These are phyloP conservation scores for Tephrocybe sp. DNA, from an alignment of 768 basidiomycete species.

Conservation along the genomic window DNA sequence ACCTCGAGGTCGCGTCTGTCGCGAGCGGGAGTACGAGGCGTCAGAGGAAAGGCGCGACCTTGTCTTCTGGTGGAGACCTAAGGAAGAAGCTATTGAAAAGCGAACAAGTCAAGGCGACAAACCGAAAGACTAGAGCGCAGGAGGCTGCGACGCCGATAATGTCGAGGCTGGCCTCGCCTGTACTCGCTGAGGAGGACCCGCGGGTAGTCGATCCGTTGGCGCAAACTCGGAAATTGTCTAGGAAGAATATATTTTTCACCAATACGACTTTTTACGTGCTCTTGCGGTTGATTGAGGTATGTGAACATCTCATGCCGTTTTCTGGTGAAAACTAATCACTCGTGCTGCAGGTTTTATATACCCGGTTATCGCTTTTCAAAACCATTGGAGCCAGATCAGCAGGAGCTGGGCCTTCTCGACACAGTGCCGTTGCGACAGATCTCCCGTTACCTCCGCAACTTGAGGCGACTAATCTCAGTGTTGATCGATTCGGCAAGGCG, in stretches of 20 bases:
- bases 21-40: constrained; percentile 36
- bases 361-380: constrained; percentile 80
- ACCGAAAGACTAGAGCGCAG: constrained; percentile 53
- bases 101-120: constrained; percentile 74
- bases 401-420: constrained; percentile 20
- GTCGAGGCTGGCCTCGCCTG: constrained; percentile 66
- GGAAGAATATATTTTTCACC: constrained; percentile 74
- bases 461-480: constrained; percentile 24
- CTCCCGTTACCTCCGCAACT: constrained; percentile 25
- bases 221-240: constrained; percentile 25
- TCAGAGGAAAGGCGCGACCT: constrained; percentile 23
- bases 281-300: constrained; percentile 82
- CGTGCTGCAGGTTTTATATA: constrained; percentile 66
- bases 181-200: constrained; percentile 42
- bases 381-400: constrained; percentile 51
- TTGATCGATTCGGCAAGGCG: constrained; percentile 39
- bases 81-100: constrained; percentile 81
- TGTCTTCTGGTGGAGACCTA: constrained; percentile 53
- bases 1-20: constrained; percentile 35
- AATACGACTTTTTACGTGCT: constrained; percentile 89
- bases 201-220: constrained; percentile 23
- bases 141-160: constrained; percentile 45
- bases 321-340: constrained; percentile 3
- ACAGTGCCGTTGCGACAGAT: constrained; percentile 23
- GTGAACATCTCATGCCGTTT: constrained; percentile 20